A percentile compares a stretch with the other conserved stretches of the same genome.
Conservation (phyloP, 306 rosid genomes). For the Luffa acutangula region DNA sequence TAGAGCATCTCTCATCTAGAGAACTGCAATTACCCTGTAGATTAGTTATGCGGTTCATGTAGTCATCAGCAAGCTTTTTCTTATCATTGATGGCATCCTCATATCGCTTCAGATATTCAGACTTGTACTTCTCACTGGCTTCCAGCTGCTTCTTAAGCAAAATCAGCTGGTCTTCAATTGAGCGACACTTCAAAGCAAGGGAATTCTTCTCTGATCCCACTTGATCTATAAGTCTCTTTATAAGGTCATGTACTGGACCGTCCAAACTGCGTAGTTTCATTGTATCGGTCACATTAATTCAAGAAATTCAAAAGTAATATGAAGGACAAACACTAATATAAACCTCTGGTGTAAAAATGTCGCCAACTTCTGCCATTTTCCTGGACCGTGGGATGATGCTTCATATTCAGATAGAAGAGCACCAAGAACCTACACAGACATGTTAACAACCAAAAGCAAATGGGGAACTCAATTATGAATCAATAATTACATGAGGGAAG, state of each 20-base stretch:
- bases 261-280: constrained; percentile 50
- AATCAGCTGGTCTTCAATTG: constrained; percentile 62
- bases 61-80: constrained; percentile 76
- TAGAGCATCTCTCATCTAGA: constrained; percentile 54
- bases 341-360: constrained; percentile 76
- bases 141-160: constrained; percentile 73
- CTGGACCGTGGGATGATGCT: constrained; percentile 65
- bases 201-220: constrained; percentile 73
- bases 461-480: neutral
- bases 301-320: neutral
- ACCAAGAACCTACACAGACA: constrained; percentile 66
- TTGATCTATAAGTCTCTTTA: constrained; percentile 56
- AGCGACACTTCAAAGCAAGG: constrained; percentile 49
- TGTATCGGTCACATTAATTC: constrained; percentile 1
- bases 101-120: constrained; percentile 68
- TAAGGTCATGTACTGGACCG: constrained; percentile 71
- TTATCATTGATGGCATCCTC: constrained; percentile 81
- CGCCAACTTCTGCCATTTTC: constrained; percentile 79
- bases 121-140: constrained; percentile 63
- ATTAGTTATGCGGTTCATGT: constrained; percentile 65
- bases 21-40: constrained; percentile 71
- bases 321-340: constrained; percentile 9
- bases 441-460: constrained; percentile 4
- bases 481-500: neutral
- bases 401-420: constrained; percentile 76